Percentiles rank a stretch among this genome's conserved stretches.
Evolutionary conservation across 176 grass and related monocot species (phyloP).

Genomic region (Dactylis glomerata): DNA sequence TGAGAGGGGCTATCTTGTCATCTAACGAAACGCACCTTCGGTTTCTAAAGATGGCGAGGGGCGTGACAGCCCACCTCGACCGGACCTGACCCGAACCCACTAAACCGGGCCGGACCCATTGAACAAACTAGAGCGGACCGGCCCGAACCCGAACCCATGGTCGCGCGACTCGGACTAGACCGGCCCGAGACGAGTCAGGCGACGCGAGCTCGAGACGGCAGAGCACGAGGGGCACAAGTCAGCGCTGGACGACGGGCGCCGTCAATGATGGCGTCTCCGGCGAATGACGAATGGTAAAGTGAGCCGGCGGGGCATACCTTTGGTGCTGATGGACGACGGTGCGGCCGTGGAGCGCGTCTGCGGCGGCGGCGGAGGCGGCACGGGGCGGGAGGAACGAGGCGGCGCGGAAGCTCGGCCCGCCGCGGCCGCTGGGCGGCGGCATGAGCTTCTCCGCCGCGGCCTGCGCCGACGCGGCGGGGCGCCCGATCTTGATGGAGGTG

Average conservation of each 20-base stretch:
- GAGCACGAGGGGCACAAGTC: background rate
- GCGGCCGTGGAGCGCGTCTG: conserved; percentile 15
- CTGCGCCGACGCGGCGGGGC: conserved; percentile 20
- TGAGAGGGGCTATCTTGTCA: background rate
- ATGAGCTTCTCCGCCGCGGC: conserved; percentile 54
- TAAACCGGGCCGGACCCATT: background rate
- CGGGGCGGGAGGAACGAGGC: conserved; percentile 17
- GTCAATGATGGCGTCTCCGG: background rate
- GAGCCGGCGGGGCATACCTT: conserved; percentile 31
- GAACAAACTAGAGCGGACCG: too few relatives aligned
- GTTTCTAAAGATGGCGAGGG: background rate
- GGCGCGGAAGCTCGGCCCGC: conserved; percentile 31
- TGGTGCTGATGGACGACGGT: background rate
- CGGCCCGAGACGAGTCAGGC: too few relatives aligned
- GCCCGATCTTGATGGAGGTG: conserved; percentile 33
- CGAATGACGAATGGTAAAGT: background rate
- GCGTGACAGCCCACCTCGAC: conserved; percentile 16
- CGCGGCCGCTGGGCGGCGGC: conserved; percentile 47
- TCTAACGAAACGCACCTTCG: conserved; percentile 18
- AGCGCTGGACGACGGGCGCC: background rate
- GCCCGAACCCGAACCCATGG: background rate
- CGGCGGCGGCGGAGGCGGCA: background rate
- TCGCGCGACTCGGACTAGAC: background rate
- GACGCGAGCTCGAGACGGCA: background rate
- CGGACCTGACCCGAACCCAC: background rate